Base-by-base conservation (phyloP, 352 stramenopile species). In the Pythium plurisporium region DNA sequence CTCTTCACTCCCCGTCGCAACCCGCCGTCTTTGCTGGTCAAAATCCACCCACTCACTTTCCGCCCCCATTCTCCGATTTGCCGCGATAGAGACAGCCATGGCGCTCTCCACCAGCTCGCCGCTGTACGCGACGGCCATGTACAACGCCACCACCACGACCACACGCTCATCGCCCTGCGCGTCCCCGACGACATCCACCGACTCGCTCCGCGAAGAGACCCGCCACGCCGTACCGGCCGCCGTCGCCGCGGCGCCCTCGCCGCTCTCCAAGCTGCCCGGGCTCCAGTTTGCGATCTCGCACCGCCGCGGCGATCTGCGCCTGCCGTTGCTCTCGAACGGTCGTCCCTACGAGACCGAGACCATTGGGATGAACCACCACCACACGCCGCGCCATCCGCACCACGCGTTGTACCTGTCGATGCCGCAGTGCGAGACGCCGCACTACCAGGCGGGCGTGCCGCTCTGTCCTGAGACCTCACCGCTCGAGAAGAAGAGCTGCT, bases 271-370 rank as follows among this genome's bases (percentile, higher is more conserved):
- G 65, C 74, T 91, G 6, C 78, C 80, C 4, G 78, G 70, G 2
- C 74, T 91, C 12, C 74, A 87, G 30, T 84, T 78, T 57, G 78
- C 80, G 38, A 87, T 91, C 53, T 69, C 72, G 9, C 69, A 76
- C 26, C 74, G 72, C 36, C 73, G 73, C 43, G 37, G 55, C 1
- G 75, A 84, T 42, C 59, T 87, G 45, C 76, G 71, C 1, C 58
- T 88, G 19, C 78, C 80, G 20, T 72, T 78, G 25, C 78, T 87
- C 26, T n/a, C 31, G 10, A 19, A 29, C n/a, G 36, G 42, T n/a
- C 37, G 43, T 5, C 20, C 33, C 4, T 57, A 61, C 26, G 37
- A 52, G n/a, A 60, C 27, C 46, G 62, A 64, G 34, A 50, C 37
- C 47, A 26, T 47, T 26, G 42, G 29, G 17, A 59, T 59, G 61